Evolutionary conservation across 768 basidiomycete genomes (phyloP).

Genomic region (Lactifluus volemus): DNA sequence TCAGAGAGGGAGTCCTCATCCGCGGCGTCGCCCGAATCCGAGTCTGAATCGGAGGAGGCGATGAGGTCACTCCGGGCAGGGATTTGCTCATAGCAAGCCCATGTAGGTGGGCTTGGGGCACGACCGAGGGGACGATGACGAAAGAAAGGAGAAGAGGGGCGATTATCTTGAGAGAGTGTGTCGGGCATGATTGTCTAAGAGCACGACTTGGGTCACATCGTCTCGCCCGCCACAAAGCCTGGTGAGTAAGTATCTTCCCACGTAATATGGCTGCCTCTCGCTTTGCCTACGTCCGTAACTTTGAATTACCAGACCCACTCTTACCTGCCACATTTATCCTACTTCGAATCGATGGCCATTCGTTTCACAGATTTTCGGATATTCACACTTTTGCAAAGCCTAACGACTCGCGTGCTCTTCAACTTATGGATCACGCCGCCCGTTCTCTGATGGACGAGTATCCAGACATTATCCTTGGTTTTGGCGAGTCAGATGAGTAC

Average conservation of each 20-base stretch:
- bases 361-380: slow-evolving; percentile 90
- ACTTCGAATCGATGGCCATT: slow-evolving; percentile 84
- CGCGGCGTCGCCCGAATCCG: slow-evolving; percentile 11
- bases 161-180: slow-evolving; percentile 7
- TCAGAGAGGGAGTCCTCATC: slow-evolving; percentile 17
- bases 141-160: slow-evolving; percentile 37
- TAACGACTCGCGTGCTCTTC: slow-evolving; percentile 79
- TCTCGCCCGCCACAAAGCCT: neutral
- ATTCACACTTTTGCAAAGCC: slow-evolving; percentile 80
- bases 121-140: slow-evolving; percentile 68
- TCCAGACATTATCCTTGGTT: slow-evolving; percentile 77
- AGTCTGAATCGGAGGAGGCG: slow-evolving; percentile 30
- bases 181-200: neutral
- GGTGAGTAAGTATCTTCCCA: slow-evolving; percentile 9
- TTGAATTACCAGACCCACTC: slow-evolving; percentile 81
- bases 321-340: slow-evolving; percentile 80
- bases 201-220: too few relatives aligned
- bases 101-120: slow-evolving; percentile 76
- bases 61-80: slow-evolving; percentile 23
- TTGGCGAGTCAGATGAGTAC: slow-evolving; percentile 97
- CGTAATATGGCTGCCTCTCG: slow-evolving; percentile 80
- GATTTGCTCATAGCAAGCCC: slow-evolving; percentile 90
- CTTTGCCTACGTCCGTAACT: slow-evolving; percentile 84
- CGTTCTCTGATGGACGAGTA: slow-evolving; percentile 71
- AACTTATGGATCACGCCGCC: slow-evolving; percentile 91